phyloP scores from a whole-genome alignment of 495 filamentous ascomycete genomes.

The Penicillium simplicissimum region DNA sequence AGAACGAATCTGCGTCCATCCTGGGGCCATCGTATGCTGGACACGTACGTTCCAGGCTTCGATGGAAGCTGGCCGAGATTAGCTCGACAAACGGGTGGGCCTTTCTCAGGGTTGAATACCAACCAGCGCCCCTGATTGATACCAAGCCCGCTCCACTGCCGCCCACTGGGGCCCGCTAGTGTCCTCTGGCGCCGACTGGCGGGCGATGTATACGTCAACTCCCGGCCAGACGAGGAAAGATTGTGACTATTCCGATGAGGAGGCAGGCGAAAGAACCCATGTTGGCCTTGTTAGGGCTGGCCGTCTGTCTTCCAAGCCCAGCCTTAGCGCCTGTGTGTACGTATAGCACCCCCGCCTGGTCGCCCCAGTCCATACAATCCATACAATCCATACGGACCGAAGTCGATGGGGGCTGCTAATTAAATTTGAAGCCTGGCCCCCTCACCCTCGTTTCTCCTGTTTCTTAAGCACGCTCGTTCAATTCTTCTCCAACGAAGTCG shows the following conservation, averaged over 20 bases:
- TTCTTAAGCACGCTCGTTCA: background rate
- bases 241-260: background rate
- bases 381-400: no score
- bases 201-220: conserved; percentile 18
- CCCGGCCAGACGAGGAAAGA: conserved; percentile 2
- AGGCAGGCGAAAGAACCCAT: background rate
- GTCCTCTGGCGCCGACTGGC: background rate
- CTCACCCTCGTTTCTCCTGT: background rate
- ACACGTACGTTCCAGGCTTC: conserved; percentile 1
- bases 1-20: background rate
- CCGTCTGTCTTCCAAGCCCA: background rate
- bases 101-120: background rate
- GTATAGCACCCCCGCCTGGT: conserved; percentile 7
- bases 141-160: conserved; percentile 4
- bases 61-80: conserved; percentile 3
- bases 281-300: background rate
- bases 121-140: background rate
- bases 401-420: background rate
- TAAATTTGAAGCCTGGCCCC: background rate
- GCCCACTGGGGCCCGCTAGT: background rate
- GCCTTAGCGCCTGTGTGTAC: conserved; percentile 11
- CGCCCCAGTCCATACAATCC: background rate
- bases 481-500: background rate
- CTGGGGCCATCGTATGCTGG: background rate
- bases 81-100: conserved; percentile 4